These are phyloP conservation scores for Petunia axillaris DNA, from an alignment of 257 asterid genomes.

Conservation along the genomic window DNA sequence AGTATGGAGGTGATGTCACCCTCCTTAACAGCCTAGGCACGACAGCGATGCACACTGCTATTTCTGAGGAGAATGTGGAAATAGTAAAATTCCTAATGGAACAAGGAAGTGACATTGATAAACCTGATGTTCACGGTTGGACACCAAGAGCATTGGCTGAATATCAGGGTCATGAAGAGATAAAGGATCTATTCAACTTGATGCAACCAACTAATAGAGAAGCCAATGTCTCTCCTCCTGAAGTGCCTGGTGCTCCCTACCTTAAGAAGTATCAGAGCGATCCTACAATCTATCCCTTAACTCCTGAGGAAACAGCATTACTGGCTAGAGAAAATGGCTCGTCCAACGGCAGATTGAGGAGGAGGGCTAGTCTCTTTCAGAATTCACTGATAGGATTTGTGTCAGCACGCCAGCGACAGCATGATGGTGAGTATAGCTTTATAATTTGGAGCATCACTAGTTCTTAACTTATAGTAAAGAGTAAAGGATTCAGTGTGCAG, in stretches of 20 bases:
- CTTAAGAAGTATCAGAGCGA: slow-evolving; percentile 66
- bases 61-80: slow-evolving; percentile 66
- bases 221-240: slow-evolving; percentile 19
- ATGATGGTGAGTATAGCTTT: slow-evolving; percentile 44
- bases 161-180: slow-evolving; percentile 61
- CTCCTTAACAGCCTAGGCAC: slow-evolving; percentile 52
- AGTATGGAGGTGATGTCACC: slow-evolving; percentile 62
- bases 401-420: slow-evolving; percentile 47
- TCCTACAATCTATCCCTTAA: slow-evolving; percentile 40
- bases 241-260: slow-evolving; percentile 39
- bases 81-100: slow-evolving; percentile 63
- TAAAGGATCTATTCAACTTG: slow-evolving; percentile 51
- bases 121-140: slow-evolving; percentile 64
- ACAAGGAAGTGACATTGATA: slow-evolving; percentile 62
- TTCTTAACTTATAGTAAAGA: neutral
- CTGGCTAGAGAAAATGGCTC: slow-evolving; percentile 16
- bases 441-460: neutral
- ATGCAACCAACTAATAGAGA: slow-evolving; percentile 28
- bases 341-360: slow-evolving; percentile 28
- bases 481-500: neutral
- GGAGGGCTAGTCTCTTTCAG: slow-evolving; percentile 39
- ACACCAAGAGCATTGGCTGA: slow-evolving; percentile 72
- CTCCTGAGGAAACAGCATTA: slow-evolving; percentile 20
- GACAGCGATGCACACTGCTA: slow-evolving; percentile 73
- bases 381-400: slow-evolving; percentile 79